A percentile compares a stretch with the other conserved stretches of the same genome.
Conservation (phyloP, 345 rosid genomes). For the Euphorbia peplus region DNA sequence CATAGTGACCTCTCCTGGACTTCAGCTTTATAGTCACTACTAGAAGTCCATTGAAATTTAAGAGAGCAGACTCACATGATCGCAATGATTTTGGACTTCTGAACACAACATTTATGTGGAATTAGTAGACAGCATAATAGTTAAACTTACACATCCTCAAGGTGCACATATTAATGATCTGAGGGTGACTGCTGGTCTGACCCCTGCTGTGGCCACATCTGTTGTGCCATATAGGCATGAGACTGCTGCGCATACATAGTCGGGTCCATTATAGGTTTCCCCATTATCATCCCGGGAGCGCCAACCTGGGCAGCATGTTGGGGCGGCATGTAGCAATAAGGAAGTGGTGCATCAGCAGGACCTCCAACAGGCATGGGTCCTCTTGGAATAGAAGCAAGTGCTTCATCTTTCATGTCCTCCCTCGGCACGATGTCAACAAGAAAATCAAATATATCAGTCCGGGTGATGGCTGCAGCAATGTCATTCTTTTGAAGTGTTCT, state of each 20-base stretch:
- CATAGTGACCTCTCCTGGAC: neutral
- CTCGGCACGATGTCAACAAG: conserved; percentile 90
- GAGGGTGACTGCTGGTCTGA: conserved; percentile 72
- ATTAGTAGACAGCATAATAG: neutral
- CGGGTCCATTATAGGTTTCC: conserved; percentile 70
- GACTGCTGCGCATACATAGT: conserved; percentile 52
- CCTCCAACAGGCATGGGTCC: conserved; percentile 55
- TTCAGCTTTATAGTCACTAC: neutral
- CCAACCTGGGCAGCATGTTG: conserved; percentile 63
- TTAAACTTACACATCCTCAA: conserved; percentile 19
- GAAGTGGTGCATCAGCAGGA: conserved; percentile 54
- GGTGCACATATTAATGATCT: conserved; percentile 38
- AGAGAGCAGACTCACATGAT: neutral
- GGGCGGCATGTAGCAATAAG: conserved; percentile 71
- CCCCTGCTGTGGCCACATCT: conserved; percentile 69
- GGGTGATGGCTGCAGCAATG: conserved; percentile 89
- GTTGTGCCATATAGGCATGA: conserved; percentile 68
- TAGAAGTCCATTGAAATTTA: neutral
- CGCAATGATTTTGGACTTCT: neutral
- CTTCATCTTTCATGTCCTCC: conserved; percentile 90
- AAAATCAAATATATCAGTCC: conserved; percentile 93
- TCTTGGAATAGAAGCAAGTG: conserved; percentile 57
- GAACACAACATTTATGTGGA: neutral
- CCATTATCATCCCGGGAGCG: conserved; percentile 80
- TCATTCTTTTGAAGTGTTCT: conserved; percentile 94